Base-by-base conservation (phyloP, 192 early-diverging fungal species). In the Coemansia aciculifera region DNA sequence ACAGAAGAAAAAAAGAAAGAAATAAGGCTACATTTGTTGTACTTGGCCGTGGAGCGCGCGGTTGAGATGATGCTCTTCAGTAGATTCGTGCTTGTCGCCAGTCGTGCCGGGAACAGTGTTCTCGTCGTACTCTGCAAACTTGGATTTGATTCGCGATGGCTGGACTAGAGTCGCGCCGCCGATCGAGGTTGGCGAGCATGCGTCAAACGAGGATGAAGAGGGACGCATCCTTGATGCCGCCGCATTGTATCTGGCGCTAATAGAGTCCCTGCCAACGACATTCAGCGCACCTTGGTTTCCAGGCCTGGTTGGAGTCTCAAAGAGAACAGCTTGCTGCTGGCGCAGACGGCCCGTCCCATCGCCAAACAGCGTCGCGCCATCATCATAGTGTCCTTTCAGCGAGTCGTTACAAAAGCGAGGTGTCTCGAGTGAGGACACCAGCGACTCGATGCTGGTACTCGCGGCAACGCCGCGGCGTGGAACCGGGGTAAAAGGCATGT, bases 361-460 rank as follows among this genome's bases (percentile, higher is more conserved):
- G 36, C 36, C 62, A 49, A 77, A 64, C 11, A 81, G 56, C 5
- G 79, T 81, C n/a, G 71, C 52, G 2, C 42, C 71, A 5, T 72
- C 73, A 48, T 67, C 71, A 34, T 60, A 67, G 17, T 46, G 62
- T 0, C 27, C 42, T 5, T 21, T 36, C 19, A 62, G 15, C 15
- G 29, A 12, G 12, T 42, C 49, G 32, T 62, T 66, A 43, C 60
- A 48, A 44, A 76, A 76, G 8, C 62, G 64, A 3, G 79, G 79
- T 9, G 79, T 81, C 65, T 81, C 79, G 32, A 76, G 39, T 10
- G 73, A 75, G 24, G 66, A 66, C 3, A 74, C 78, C 56, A 80
- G 38, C 0, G 73, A 56, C 43, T 72, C 73, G 23, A 72, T 71
- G 39, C 46, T 66, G 37, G 48, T 72, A 44, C 62, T 57, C 8